Evolutionary conservation across 805 yeast species (phyloP).

Genomic region (Nakazawaea ernobii): DNA sequence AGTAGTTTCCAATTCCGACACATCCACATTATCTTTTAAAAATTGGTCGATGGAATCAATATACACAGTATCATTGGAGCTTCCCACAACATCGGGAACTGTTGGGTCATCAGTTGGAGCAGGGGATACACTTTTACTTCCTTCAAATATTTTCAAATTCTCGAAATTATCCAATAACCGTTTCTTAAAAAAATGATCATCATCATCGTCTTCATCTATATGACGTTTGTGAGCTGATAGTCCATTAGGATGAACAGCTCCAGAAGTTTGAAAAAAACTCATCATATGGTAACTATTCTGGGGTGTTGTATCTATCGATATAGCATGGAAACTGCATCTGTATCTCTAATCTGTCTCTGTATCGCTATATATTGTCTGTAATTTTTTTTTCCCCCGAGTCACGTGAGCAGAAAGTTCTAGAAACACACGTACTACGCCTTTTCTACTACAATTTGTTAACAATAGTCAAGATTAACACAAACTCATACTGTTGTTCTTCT

Average conservation of each 20-base stretch:
- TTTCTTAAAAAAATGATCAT: slow-evolving; percentile 12
- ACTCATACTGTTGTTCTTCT: no score
- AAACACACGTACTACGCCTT: no score
- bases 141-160: slow-evolving; percentile 9
- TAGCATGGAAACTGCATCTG: no score
- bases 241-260: background rate
- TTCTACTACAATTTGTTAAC: no score
- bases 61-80: slow-evolving; percentile 9
- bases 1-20: background rate
- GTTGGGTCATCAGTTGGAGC: background rate
- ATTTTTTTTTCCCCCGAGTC: background rate
- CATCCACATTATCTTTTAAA: slow-evolving; percentile 18
- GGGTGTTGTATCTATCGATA: background rate
- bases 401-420: background rate
- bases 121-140: background rate
- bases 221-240: background rate
- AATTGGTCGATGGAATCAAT: slow-evolving; percentile 22
- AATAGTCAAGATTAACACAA: no score
- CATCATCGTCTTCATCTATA: slow-evolving; percentile 11
- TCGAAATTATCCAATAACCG: slow-evolving; percentile 12
- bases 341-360: no score
- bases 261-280: background rate
- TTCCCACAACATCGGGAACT: no score
- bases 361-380: background rate
- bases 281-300: background rate